Base-by-base conservation (phyloP, 2,329 filamentous ascomycete species). In the Alternaria sp. region DNA sequence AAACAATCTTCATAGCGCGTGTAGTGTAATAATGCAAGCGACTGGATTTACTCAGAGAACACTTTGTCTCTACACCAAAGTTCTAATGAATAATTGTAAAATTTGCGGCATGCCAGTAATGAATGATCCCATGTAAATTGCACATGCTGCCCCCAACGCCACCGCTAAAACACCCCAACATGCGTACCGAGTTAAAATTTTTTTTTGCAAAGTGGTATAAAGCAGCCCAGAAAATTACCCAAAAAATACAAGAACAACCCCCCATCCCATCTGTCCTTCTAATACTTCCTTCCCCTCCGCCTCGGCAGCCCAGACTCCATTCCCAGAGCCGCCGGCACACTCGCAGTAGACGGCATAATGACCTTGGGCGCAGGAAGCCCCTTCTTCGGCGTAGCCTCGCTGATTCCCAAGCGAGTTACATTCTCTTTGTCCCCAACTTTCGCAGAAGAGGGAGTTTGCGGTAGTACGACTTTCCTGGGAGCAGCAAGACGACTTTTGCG, bases 401-500 rank as follows among this genome's bases (percentile, higher is more conserved):
- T 58, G 13, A 73, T 52, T 2, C 65, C 60, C 3, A 44, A 46
- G 11, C 58, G 54, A 13, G 62, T 62, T 17, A 63, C 53, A 45
- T 72, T 75, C 50, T 73, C 68, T 60, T 72, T 72, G n/a, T 65
- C 67, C 23, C 71, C 65, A 1, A 53, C 58, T 5, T 59, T 14
- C 2, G 64, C 44, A 0, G 63, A 21, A 0, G 63, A 23, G 1
- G 60, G 33, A 2, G 67, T 59, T 6, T 70, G 67, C 2, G 74
- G 72, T 2, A 78, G 56, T 31, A 73, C 73, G 10, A 78, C 71
- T 26, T 72, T 77, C 55, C 65, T 73, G 0, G 76, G 75, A 0
- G 74, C 71, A 1, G 74, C 73, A 6, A 78, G 68, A 8, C 74
- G 67, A 44, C 68, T 72, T 37, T 75, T 77, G 11, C 71, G 67